Percentiles rank a stretch among this genome's conserved stretches.
These are phyloP conservation scores for Effrenium voratum DNA, from an alignment of 73 alveolate genomes.

Conservation along the genomic window DNA sequence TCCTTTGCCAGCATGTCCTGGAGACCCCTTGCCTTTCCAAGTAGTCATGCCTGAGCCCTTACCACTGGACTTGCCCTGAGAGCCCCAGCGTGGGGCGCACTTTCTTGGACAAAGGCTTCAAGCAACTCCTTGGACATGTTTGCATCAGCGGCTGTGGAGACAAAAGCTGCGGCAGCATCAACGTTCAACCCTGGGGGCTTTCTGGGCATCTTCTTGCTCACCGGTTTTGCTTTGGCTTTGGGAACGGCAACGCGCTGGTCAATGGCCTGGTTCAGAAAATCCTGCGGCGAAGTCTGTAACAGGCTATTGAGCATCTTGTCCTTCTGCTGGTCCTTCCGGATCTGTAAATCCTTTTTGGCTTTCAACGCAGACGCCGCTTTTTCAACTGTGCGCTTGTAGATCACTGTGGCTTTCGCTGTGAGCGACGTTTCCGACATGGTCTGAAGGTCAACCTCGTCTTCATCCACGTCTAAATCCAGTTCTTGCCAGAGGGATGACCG, in stretches of 20 bases:
- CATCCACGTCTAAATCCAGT: neutral
- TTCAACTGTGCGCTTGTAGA: slow-evolving; percentile 10
- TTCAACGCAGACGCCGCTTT: neutral
- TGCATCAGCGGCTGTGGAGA: neutral
- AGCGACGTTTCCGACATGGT: neutral
- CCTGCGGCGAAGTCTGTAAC: neutral
- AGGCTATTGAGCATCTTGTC: neutral
- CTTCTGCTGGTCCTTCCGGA: neutral
- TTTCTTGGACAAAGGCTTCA: neutral
- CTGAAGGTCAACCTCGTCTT: neutral
- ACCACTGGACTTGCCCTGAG: neutral
- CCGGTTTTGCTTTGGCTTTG: too few species aligned
- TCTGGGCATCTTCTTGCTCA: too few species aligned
- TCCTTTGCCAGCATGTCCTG: neutral
- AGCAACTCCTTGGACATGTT: neutral
- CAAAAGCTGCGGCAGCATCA: neutral
- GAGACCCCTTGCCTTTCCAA: neutral
- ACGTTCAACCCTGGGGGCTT: neutral
- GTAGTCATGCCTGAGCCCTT: neutral
- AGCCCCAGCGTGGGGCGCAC: neutral
- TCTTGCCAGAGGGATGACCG: neutral
- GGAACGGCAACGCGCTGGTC: slow-evolving; percentile 7
- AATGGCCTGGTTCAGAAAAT: slow-evolving; percentile 12
- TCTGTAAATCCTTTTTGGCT: neutral
- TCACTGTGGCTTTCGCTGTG: slow-evolving; percentile 8